phyloP scores from a whole-genome alignment of 2,329 filamentous ascomycete species.

The Septoria linicola region DNA sequence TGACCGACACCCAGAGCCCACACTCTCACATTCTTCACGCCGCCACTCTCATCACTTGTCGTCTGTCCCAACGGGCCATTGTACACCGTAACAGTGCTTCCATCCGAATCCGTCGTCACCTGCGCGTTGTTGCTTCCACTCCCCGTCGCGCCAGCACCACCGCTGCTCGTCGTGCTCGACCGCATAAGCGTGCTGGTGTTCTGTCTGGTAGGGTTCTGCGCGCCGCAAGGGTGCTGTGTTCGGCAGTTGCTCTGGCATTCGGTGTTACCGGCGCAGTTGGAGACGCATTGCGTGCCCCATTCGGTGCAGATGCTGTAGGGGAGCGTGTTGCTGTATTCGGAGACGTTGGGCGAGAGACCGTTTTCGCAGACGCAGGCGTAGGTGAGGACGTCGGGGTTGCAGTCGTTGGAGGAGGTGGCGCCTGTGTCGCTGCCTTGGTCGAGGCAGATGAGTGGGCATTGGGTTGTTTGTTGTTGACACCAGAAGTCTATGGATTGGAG shows the following conservation, averaged over 20 bases:
- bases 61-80: conserved; percentile 45
- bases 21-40: conserved; percentile 29
- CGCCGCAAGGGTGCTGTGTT: conserved; percentile 70
- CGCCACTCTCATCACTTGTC: conserved; percentile 28
- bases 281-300: conserved; percentile 64
- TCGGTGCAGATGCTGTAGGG: conserved; percentile 74
- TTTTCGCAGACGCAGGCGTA: conserved; percentile 72
- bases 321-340: conserved; percentile 74
- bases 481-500: conserved; percentile 45
- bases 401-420: conserved; percentile 60
- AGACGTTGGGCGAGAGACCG: conserved; percentile 66
- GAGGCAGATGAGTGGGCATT: conserved; percentile 71
- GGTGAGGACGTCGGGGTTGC: conserved; percentile 63
- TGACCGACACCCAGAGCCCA: conserved; percentile 54
- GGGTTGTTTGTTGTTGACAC: conserved; percentile 63
- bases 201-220: conserved; percentile 59
- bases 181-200: conserved; percentile 57
- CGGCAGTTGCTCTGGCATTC: conserved; percentile 62
- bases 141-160: conserved; percentile 37
- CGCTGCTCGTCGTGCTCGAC: conserved; percentile 39
- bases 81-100: conserved; percentile 41
- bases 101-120: conserved; percentile 36
- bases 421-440: conserved; percentile 53
- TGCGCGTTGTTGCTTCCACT: conserved; percentile 35
- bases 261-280: conserved; percentile 54